Conservation (phyloP, 495 filamentous ascomycete species). For the Physcia stellaris region DNA sequence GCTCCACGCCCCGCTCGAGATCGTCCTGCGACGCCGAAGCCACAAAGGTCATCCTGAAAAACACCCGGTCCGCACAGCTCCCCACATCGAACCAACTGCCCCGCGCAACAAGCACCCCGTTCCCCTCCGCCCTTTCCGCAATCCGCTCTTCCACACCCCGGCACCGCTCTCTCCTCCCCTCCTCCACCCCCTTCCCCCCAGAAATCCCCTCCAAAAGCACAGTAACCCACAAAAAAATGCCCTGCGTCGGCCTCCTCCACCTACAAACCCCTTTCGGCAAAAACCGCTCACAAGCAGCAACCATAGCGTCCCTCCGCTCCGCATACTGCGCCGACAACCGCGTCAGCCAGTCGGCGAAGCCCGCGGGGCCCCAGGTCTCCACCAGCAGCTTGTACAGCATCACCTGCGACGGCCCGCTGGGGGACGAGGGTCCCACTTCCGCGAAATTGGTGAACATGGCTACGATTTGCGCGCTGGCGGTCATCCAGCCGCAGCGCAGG, state of each 20-base stretch:
- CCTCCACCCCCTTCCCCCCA: too few relatives aligned
- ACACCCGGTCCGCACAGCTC: too few relatives aligned
- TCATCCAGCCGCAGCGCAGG: constrained; percentile 20
- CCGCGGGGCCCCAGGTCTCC: constrained; percentile 17
- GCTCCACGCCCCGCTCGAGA: too few relatives aligned
- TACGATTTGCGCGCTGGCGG: too few relatives aligned
- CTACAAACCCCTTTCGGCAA: constrained; percentile 10
- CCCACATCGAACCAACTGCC: constrained; percentile 2
- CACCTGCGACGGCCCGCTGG: constrained; percentile 19
- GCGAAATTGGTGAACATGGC: constrained; percentile 13
- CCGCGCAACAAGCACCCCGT: constrained; percentile 4
- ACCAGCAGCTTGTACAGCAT: constrained; percentile 19
- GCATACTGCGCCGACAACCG: constrained; percentile 12
- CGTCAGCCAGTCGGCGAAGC: constrained; percentile 17
- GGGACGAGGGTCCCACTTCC: constrained; percentile 12
- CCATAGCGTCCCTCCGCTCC: constrained; percentile 11
- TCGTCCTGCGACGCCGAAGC: too few relatives aligned
- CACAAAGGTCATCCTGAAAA: too few relatives aligned
- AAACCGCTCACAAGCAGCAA: constrained; percentile 11
- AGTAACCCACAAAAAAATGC: constrained; percentile 15
- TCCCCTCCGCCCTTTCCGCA: not conserved
- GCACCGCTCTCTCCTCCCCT: not conserved
- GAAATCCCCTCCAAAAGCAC: constrained; percentile 2
- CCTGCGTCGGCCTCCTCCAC: constrained; percentile 9
- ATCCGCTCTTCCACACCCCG: constrained; percentile 1